Conservation (phyloP, 176 grass and related monocot species). For the Triticum turgidum region DNA sequence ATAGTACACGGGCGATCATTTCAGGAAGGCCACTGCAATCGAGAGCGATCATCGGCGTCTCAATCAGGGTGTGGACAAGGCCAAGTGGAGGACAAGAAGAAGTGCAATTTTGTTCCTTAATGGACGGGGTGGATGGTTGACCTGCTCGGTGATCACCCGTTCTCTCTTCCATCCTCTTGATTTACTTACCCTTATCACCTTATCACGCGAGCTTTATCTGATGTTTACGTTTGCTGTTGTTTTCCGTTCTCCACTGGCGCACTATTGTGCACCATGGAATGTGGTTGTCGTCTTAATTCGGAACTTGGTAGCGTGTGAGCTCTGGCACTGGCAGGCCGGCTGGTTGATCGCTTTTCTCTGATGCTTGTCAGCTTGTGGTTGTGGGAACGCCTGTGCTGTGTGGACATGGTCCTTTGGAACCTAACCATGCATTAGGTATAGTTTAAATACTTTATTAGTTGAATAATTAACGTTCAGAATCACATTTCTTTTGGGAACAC, state of each 20-base stretch:
- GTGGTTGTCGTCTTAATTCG: background rate
- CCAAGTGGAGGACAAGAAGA: background rate
- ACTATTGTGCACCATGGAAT: background rate
- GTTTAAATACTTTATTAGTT: background rate
- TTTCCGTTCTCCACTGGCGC: background rate
- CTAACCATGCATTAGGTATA: background rate
- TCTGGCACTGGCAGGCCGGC: background rate
- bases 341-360: background rate
- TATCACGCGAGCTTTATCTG: background rate
- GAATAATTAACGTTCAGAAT: background rate
- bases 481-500: background rate
- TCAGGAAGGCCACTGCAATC: background rate
- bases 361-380: background rate
- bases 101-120: background rate
- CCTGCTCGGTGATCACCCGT: background rate
- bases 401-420: background rate
- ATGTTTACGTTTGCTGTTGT: background rate
- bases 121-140: background rate
- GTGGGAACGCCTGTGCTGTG: background rate
- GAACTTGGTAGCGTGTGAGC: background rate
- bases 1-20: background rate
- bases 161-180: constrained; percentile 3
- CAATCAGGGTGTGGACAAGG: background rate
- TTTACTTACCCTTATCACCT: background rate
- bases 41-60: constrained; percentile 14